Evolutionary conservation across 1,284 basidiomycete species (phyloP), one percentile per base, ranked within the genome.

Genomic region (Ceratobasidium sp.): DNA sequence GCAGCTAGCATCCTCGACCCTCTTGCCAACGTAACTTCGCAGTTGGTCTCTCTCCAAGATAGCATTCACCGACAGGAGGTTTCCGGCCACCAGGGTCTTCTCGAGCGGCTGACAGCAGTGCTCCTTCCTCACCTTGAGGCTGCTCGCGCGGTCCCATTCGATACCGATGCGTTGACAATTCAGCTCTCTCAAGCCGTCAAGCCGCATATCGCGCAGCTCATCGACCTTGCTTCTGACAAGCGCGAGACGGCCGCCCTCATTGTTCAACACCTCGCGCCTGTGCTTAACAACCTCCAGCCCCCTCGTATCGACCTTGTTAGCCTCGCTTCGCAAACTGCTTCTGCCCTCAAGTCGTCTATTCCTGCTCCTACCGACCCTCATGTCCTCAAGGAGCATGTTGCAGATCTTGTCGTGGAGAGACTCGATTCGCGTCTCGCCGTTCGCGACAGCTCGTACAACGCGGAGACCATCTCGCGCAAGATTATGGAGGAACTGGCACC

Each of bases 151-250:
- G 90, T 91, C 61, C 83, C 87, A 13, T 84, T 94, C 63, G 91
- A 94, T 78, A 91, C 94, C 77, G 91, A 93, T 50, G 84, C 85
- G 74, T 83, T 94, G 73, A 94, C 92, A 0, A 83, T 82, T 43
- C 87, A 88, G 76, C 86, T 94, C 16, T 86, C 90, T 16, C 91
- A 94, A 79, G 91, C 92, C 0, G 92, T 94, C 77, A 94, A 94
- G 78, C 92, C 93, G 8, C 91, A 94, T 77, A 93, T 94, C 26
- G 87, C 90, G 1, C 92, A 94, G 77, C 87, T 94, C 74, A 94
- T 94, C 75, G 92, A 94, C 79, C 85, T 94, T 61, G 89, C 92
- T 21, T 92, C 91, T 0, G 92, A 94, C 79, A 94, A 94, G 79
- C 86, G 90, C 43, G 92, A 94, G 80, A 94, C 92, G 6, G 92